Evolutionary conservation across 352 stramenopile genomes (phyloP), one percentile per base, ranked within the genome.

Genomic region (Phytopythium sindhum): DNA sequence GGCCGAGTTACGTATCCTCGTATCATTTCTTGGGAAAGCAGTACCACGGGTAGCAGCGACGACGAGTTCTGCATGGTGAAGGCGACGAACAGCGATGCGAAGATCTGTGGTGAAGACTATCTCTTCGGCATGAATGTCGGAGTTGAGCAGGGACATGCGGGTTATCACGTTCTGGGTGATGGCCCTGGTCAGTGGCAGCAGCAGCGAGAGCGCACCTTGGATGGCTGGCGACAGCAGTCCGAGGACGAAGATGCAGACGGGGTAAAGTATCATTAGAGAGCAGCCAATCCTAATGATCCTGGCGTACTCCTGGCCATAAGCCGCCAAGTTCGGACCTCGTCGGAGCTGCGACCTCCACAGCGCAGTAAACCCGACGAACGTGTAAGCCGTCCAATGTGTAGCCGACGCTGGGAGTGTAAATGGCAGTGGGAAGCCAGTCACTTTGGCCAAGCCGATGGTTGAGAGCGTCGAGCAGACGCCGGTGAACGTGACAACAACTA

Each of bases 51-150:
- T 7, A 35, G 63, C 35, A 75, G 55, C 6, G 74, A 81, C 0
- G 57, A 70, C 3, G 77, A 61, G 53, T 69, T 76, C 33, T 85
- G 76, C 67, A 82, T 74, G 52, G 69, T 78, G 8, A 58, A 77
- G 26, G 70, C 52, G 2, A 80, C 66, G 26, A 73, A 85, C 47
- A 83, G 64, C 7, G 74, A 70, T 8, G 48, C 11, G 48, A 72
- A 72, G 0, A 69, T 37, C 24, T 74, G 41, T 48, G 26, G 62
- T 72, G 39, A 69, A 72, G 12, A 65, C 39, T 10, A 72, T 28
- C 6, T 72, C 57, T 39, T 69, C 65, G 0, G 68, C 60, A 41
- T 63, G 55, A 19, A 72, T 48, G 24, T 74, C 64, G 9, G 50
- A 59, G 11, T 67, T 8, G 28, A 65, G 65, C n/a, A 65, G 60